Evolutionary conservation across 805 yeast species (phyloP).

Genomic region (Saccharomycopsis sp.): DNA sequence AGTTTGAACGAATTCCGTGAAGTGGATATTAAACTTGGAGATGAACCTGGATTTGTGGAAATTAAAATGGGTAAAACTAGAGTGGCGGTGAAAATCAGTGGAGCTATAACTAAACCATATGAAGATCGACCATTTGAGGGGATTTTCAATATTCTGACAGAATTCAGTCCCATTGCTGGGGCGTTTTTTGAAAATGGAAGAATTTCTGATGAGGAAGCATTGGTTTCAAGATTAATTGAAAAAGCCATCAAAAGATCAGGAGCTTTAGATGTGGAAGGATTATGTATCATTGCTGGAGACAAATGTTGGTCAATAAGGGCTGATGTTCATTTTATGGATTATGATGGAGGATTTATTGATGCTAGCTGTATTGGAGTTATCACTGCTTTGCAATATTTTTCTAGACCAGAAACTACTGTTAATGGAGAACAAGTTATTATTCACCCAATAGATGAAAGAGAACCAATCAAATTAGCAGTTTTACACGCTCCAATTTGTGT

Average conservation of each 20-base stretch:
- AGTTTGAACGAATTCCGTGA: slow-evolving; percentile 51
- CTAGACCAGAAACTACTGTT: slow-evolving; percentile 74
- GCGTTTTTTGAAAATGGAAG: slow-evolving; percentile 69
- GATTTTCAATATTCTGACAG: slow-evolving; percentile 70
- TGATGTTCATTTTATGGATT: slow-evolving; percentile 79
- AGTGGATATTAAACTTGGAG: slow-evolving; percentile 53
- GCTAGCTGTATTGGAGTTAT: slow-evolving; percentile 85
- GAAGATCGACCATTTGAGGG: slow-evolving; percentile 96
- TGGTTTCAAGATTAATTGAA: slow-evolving; percentile 75
- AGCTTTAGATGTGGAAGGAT: slow-evolving; percentile 81
- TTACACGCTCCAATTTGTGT: slow-evolving; percentile 86
- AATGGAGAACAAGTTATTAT: slow-evolving; percentile 44
- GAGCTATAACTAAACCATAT: slow-evolving; percentile 67
- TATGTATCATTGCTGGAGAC: slow-evolving; percentile 84
- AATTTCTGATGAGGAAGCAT: slow-evolving; percentile 68
- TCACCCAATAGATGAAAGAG: slow-evolving; percentile 66
- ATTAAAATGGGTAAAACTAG: slow-evolving; percentile 65
- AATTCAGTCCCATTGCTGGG: slow-evolving; percentile 83
- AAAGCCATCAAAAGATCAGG: slow-evolving; percentile 86
- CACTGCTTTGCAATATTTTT: slow-evolving; percentile 74
- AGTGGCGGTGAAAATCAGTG: slow-evolving; percentile 61
- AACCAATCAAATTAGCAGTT: slow-evolving; percentile 77
- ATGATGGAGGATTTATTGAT: slow-evolving; percentile 90
- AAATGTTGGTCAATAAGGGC: slow-evolving; percentile 89
- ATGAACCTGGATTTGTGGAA: slow-evolving; percentile 73